Conservation (phyloP, 1,139 yeast species). For the Yamadazyma spencermartinsiae region DNA sequence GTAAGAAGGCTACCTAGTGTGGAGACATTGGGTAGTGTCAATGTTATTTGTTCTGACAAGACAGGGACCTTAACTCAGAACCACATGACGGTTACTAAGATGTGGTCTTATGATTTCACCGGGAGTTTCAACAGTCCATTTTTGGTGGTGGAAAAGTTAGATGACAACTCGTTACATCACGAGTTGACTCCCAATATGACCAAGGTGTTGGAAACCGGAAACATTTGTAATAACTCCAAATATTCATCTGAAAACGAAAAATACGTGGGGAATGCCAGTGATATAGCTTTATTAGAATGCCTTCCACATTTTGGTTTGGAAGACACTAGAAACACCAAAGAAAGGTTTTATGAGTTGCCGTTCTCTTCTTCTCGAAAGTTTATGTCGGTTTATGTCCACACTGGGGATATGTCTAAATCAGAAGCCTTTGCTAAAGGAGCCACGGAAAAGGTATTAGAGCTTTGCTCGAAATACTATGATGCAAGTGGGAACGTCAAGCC, state of each 20-base stretch:
- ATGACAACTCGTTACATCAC: conserved; percentile 39
- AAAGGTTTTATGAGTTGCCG: conserved; percentile 72
- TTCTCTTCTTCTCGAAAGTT: conserved; percentile 82
- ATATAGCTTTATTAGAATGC: conserved; percentile 81
- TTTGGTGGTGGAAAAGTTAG: conserved; percentile 50
- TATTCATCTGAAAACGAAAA: conserved; percentile 69
- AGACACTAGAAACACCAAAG: conserved; percentile 62
- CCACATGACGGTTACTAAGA: conserved; percentile 86
- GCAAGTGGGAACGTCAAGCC: conserved; percentile 55
- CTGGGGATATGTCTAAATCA: conserved; percentile 54
- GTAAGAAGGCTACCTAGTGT: conserved; percentile 92
- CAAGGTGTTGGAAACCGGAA: conserved; percentile 64
- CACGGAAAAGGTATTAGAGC: conserved; percentile 66
- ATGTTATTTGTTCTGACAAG: conserved; percentile 92
- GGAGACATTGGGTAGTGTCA: conserved; percentile 93
- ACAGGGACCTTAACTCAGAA: conserved; percentile 95
- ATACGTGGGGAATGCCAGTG: conserved; percentile 90
- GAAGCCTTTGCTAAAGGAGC: conserved; percentile 88
- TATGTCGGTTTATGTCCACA: conserved; percentile 76
- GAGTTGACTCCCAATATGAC: conserved; percentile 53
- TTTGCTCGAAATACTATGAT: conserved; percentile 61
- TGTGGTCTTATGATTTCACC: conserved; percentile 78
- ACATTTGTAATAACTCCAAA: conserved; percentile 78
- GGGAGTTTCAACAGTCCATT: conserved; percentile 48
- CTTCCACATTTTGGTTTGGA: conserved; percentile 68